These are phyloP conservation scores for Auriscalpium vulgare DNA, from an alignment of 768 basidiomycete genomes.

Conservation along the genomic window DNA sequence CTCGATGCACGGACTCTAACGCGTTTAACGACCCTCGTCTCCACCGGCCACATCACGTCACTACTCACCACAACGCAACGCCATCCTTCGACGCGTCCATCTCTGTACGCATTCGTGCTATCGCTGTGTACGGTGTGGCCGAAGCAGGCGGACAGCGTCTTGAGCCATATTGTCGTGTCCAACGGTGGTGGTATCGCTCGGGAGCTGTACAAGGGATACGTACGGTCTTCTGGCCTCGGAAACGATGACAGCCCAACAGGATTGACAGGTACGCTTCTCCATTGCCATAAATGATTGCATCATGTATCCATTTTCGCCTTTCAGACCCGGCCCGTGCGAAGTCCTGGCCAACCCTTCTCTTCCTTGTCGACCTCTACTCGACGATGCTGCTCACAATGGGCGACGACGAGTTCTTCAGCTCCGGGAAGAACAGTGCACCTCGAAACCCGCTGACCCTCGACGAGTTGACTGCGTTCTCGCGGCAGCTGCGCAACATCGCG, in stretches of 20 bases:
- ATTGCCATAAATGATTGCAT: neutral
- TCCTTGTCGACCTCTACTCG: constrained; percentile 75
- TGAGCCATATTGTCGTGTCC: constrained; percentile 44
- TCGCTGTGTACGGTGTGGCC: constrained; percentile 57
- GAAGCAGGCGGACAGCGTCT: constrained; percentile 43
- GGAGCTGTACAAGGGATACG: constrained; percentile 64
- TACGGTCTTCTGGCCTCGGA: constrained; percentile 56
- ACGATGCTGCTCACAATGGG: constrained; percentile 86
- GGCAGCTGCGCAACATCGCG: constrained; percentile 76
- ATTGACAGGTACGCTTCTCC: constrained; percentile 31
- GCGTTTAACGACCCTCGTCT: constrained; percentile 52
- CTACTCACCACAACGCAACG: constrained; percentile 41
- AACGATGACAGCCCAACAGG: constrained; percentile 37
- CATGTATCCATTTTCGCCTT: constrained; percentile 1
- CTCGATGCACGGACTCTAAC: constrained; percentile 55
- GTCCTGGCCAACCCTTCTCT: constrained; percentile 63
- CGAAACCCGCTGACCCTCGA: constrained; percentile 77
- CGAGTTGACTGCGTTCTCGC: constrained; percentile 68
- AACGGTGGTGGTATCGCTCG: constrained; percentile 59
- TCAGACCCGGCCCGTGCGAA: constrained; percentile 37
- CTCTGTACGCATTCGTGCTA: constrained; percentile 51
- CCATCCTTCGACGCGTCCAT: constrained; percentile 30
- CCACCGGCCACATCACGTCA: constrained; percentile 43
- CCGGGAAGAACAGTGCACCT: constrained; percentile 14
- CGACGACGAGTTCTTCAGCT: constrained; percentile 92